Base-by-base conservation (phyloP, 306 rosid genomes). In the Lathyrus sativus region DNA sequence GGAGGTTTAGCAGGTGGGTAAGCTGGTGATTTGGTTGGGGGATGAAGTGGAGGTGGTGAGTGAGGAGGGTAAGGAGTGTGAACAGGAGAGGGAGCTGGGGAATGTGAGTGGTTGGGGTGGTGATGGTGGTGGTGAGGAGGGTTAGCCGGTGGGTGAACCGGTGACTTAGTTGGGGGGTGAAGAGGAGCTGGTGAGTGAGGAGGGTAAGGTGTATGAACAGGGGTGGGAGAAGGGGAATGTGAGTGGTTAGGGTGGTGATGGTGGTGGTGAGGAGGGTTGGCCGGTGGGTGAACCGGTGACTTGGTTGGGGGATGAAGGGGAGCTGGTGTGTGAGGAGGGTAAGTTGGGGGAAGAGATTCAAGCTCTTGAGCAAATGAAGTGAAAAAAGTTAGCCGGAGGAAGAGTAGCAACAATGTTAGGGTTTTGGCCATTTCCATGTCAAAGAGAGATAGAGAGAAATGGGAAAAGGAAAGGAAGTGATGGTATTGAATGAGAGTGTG, bases 111-210 rank as follows among this genome's bases (percentile, higher is more conserved):
- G 9, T 38, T 76, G 68, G 67, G 79, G 13, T 53, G 79, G 77
- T 68, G 76, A 78, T 77, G 77, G 78, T 73, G 78, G 79, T 81
- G 74, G 75, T 74, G 76, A 71, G 81, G 79, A 4, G 81, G 39
- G 3, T 67, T 57, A 0, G 54, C 63, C 1, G 67, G 67, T 9
- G 85, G 62, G 71, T 67, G 65, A 11, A 51, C 45, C 0, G 67
- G 67, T 76, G 74, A 75, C 68, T 56, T 56, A 6, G 62, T 37
- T 11, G 62, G 62, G 74, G 64, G 3, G 71, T 11, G 39, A 35
- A 35, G 39, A 2, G 39, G 39, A 35, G 39, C 2, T 35, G 39
- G 39, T 35, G 39, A 7, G 39, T 35, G 39, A 2, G 79, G 81
- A 3, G 44, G 62, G 45, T 74, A 18, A 7, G 69, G 61, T 66